Evolutionary conservation across 1,284 basidiomycete species (phyloP).

Genomic region (Ceratobasidium sp.): DNA sequence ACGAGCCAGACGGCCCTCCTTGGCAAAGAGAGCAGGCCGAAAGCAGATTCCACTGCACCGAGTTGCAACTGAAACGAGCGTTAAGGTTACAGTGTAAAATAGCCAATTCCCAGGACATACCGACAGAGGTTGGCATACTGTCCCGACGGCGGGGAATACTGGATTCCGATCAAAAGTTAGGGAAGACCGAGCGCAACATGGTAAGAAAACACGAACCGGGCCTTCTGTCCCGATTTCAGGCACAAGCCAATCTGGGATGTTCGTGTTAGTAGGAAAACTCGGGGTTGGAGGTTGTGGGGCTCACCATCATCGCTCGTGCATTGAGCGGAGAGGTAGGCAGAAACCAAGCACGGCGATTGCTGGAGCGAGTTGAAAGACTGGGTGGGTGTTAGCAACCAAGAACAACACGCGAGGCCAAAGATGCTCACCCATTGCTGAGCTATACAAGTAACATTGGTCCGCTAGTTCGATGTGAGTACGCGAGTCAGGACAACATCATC

Average conservation of each 20-base stretch:
- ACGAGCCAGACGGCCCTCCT: slow-evolving; percentile 43
- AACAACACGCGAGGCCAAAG: neutral
- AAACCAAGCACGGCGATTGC: slow-evolving; percentile 47
- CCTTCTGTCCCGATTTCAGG: slow-evolving; percentile 34
- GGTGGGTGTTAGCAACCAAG: neutral
- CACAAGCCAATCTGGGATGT: slow-evolving; percentile 38
- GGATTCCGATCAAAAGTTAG: slow-evolving; percentile 14
- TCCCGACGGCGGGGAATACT: slow-evolving; percentile 38
- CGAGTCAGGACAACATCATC: neutral
- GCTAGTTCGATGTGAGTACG: neutral
- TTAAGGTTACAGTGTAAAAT: neutral
- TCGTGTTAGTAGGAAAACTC: neutral
- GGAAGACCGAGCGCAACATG: neutral
- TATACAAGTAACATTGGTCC: slow-evolving; percentile 36
- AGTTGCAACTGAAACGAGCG: slow-evolving; percentile 41
- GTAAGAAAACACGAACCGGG: slow-evolving; percentile 28
- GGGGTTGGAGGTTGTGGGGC: neutral
- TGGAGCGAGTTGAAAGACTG: slow-evolving; percentile 42
- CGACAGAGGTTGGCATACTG: slow-evolving; percentile 44
- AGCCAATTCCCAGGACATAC: neutral
- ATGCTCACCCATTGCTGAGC: slow-evolving; percentile 29
- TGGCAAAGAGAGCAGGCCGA: slow-evolving; percentile 48
- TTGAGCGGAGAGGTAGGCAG: slow-evolving; percentile 46
- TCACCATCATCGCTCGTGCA: slow-evolving; percentile 39
- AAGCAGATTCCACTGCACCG: slow-evolving; percentile 47